These are phyloP conservation scores for Coccomyxa sp. DNA, from an alignment of 139 green algal genomes.

Conservation along the genomic window DNA sequence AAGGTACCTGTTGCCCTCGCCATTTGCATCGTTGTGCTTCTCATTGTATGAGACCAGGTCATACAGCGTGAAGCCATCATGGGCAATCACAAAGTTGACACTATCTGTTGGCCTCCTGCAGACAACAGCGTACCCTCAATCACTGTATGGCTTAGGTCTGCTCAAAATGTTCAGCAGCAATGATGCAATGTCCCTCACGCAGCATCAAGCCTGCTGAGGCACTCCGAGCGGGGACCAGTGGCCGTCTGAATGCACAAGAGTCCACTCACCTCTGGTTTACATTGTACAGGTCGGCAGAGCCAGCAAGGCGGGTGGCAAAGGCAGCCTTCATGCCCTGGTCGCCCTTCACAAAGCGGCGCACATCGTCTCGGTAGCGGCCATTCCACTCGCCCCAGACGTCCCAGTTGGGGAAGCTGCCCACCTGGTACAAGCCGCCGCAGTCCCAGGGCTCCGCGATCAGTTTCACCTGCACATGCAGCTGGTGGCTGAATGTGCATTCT, in stretches of 20 bases:
- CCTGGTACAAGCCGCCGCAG: slow-evolving; percentile 84
- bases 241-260: background rate
- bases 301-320: slow-evolving; percentile 85
- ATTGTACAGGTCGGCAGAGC: slow-evolving; percentile 91
- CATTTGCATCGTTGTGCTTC: slow-evolving; percentile 87
- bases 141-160: too few species aligned
- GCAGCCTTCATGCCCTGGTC: slow-evolving; percentile 82
- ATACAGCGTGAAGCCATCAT: slow-evolving; percentile 93
- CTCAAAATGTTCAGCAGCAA: too few species aligned
- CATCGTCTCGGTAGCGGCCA: slow-evolving; percentile 83
- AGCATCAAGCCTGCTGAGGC: background rate
- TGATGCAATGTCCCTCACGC: background rate
- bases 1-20: slow-evolving; percentile 67
- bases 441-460: slow-evolving; percentile 94
- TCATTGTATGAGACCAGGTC: slow-evolving; percentile 87
- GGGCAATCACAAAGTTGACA: slow-evolving; percentile 95
- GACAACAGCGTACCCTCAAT: background rate
- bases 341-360: slow-evolving; percentile 52
- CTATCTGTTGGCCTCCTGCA: slow-evolving; percentile 81
- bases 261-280: slow-evolving; percentile 38
- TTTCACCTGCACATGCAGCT: slow-evolving; percentile 48
- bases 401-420: slow-evolving; percentile 91
- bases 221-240: background rate
- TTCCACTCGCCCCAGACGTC: slow-evolving; percentile 94
- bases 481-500: too few species aligned